phyloP scores from a whole-genome alignment of 352 stramenopile species.

The Phytophthora capsici region DNA sequence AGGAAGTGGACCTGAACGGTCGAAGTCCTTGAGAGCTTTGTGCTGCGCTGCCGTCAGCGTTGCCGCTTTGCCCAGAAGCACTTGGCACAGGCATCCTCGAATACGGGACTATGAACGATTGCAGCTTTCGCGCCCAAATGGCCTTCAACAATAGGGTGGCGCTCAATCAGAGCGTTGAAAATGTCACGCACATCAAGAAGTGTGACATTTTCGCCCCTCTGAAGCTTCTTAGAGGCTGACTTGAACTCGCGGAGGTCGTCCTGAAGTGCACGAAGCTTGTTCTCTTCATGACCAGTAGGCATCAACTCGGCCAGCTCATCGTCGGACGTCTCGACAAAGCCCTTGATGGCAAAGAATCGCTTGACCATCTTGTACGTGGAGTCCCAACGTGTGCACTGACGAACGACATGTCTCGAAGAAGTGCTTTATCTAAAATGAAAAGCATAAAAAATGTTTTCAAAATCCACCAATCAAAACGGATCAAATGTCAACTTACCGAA shows the following conservation, averaged over 20 bases:
- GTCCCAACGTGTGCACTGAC: neutral
- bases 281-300: neutral
- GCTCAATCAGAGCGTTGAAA: no score
- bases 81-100: conserved; percentile 3
- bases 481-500: neutral
- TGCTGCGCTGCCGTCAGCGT: no score
- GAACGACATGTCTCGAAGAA: conserved; percentile 1
- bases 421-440: neutral
- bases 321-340: neutral
- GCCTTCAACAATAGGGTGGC: neutral
- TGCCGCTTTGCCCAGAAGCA: no score
- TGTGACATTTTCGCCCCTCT: conserved; percentile 1
- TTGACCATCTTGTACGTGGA: conserved; percentile 10
- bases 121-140: neutral
- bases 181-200: conserved; percentile 7
- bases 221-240: conserved; percentile 2
- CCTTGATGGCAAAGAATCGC: neutral
- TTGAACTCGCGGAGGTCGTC: neutral
- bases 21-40: no score
- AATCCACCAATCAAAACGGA: neutral
- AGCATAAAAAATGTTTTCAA: conserved; percentile 1
- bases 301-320: conserved; percentile 3
- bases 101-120: neutral
- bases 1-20: no score
- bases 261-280: neutral